Evolutionary conservation across 192 early-diverging fungal species (phyloP).

Genomic region (Globomyces pollinis-pini): DNA sequence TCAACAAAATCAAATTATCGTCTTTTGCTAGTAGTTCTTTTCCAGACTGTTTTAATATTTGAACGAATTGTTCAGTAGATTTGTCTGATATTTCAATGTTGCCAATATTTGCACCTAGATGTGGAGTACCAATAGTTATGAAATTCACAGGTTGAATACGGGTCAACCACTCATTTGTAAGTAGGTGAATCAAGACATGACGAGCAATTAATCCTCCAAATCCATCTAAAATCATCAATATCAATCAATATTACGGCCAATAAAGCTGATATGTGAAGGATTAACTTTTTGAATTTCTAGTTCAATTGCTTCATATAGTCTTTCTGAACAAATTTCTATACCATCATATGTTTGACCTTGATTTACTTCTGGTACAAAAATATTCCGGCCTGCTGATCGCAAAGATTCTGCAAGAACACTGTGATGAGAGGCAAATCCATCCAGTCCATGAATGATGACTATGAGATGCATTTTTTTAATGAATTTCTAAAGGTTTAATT

Average conservation of each 20-base stretch:
- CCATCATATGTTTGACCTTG: not conserved
- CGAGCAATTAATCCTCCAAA: constrained; percentile 3
- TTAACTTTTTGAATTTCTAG: not conserved
- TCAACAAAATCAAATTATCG: not conserved
- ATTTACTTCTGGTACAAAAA: not conserved
- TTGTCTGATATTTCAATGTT: too few relatives aligned
- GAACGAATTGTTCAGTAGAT: not conserved
- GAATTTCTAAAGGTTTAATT: too few relatives aligned
- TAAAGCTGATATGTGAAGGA: not conserved
- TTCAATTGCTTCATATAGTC: not conserved
- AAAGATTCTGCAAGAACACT: not conserved
- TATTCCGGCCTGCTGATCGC: not conserved
- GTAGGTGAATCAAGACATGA: not conserved
- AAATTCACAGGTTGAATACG: constrained; percentile 1
- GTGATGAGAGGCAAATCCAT: not conserved
- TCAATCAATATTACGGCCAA: too few relatives aligned
- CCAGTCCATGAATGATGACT: not conserved
- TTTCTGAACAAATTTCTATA: not conserved
- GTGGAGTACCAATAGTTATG: constrained; percentile 4
- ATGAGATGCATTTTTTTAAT: constrained; percentile 2
- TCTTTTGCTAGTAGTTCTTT: not conserved
- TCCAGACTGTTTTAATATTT: not conserved
- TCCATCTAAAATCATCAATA: not conserved
- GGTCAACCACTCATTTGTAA: not conserved
- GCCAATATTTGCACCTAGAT: not conserved